Evolutionary conservation across 1,284 basidiomycete genomes (phyloP), one percentile per base, ranked within the genome.

Genomic region (Ceratobasidium sp.): DNA sequence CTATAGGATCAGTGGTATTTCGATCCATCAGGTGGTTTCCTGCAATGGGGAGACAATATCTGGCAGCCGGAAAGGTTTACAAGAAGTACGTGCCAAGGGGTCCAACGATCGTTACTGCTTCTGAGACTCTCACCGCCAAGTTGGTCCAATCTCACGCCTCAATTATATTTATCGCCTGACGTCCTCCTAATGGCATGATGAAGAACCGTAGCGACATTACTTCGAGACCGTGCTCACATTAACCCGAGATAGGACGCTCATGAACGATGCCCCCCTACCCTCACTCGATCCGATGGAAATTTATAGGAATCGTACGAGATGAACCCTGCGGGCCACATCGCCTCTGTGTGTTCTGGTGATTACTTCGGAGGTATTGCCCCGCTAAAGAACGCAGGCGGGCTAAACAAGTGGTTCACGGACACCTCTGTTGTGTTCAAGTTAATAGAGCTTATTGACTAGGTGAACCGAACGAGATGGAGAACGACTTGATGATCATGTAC

Each of bases 321-420:
- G 48, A 83, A 84, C 5, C 78, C 83, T 24, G 81, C 82, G 2
- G 92, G 92, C 31, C 90, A 87, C 6, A 81, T 93, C 29, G 87
- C 92, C 33, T 84, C 91, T 44, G 88, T 93, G 15, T 86, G 93
- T 41, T 92, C 92, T 2, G 92, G 94, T 78, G 92, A 92, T 9
- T 93, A 93, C 76, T 87, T 94, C 19, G 90, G 90, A 1, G 84
- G 84, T 72, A 83, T 92, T 27, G 84, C 84, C 0, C 86, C 89
- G 0, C 80, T 92, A 51, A 83, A 88, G 47, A 80, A 84, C 3
- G 76, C 83, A 44, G 78, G 81, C 7, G 83, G 83, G n/a, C 77
- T 91, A n/a, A 81, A 87, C 48, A 77, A 77, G 19, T 91, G 91
- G 82, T 90, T 91, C 73, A 79, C 81, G 1, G 80, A 80, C 6